Percentiles rank a stretch among this genome's conserved stretches.
Conservation (phyloP, 768 basidiomycete genomes). For the Naematelia encephala region DNA sequence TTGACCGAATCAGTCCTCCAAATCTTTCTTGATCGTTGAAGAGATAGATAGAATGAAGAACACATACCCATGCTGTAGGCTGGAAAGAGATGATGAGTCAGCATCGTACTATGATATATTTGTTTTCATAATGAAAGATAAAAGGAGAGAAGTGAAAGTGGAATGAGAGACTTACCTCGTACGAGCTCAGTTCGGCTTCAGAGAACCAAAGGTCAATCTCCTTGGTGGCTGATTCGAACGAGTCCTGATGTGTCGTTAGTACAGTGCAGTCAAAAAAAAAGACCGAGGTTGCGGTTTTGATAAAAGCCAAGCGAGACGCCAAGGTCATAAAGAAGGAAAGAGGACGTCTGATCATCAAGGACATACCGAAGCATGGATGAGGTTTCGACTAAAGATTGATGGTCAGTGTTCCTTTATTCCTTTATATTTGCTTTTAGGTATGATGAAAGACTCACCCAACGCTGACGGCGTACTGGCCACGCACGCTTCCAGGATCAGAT, state of each 20-base stretch:
- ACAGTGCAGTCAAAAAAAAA: too few relatives aligned
- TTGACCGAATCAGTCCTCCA: not conserved
- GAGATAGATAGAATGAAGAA: not conserved
- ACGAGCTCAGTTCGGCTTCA: slow-evolving; percentile 36
- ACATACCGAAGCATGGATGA: slow-evolving; percentile 43
- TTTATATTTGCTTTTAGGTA: not conserved
- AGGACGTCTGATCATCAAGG: too few relatives aligned
- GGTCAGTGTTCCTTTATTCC: not conserved
- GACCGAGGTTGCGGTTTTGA: too few relatives aligned
- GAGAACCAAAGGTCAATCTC: slow-evolving; percentile 48
- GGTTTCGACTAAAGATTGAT: slow-evolving; percentile 33
- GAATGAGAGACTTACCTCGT: slow-evolving; percentile 25
- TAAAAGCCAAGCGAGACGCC: too few relatives aligned
- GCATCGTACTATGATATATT: too few relatives aligned
- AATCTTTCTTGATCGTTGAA: too few relatives aligned
- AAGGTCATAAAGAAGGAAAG: too few relatives aligned
- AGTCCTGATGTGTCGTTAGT: slow-evolving; percentile 35
- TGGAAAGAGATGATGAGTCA: not conserved
- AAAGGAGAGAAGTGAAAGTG: not conserved
- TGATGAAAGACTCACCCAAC: slow-evolving; percentile 33
- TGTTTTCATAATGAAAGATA: not conserved
- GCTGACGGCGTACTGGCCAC: slow-evolving; percentile 46
- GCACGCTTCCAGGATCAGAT: slow-evolving; percentile 40
- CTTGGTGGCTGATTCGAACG: slow-evolving; percentile 46
- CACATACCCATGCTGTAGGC: slow-evolving; percentile 41